Evolutionary conservation across 352 stramenopile genomes (phyloP), one percentile per base, ranked within the genome.

Genomic region (Blastocystis sp.): DNA sequence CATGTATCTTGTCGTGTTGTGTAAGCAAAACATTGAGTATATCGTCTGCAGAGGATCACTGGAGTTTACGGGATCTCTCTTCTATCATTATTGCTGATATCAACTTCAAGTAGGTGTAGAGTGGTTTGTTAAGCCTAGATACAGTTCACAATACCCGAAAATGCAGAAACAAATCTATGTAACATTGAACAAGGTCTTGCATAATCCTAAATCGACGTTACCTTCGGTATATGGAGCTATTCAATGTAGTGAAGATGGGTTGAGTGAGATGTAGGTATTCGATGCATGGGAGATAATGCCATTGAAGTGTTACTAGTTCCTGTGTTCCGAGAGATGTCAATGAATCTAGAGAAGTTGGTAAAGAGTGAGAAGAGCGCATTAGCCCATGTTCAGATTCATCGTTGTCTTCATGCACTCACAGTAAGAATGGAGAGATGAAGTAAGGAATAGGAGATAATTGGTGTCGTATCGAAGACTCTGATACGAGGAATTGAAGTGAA

Each of bases 351-450:
- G 3, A 14, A 19, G 9, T 21, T 80, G n/a, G 16, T 80, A 24
- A 37, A 16, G 69, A 80, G 35, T 12, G 21, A 39, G 69, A 32
- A 80, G 43, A 58, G 35, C 16, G n/a, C 43, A 9, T 24, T 54
- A 12, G 69, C 69, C 46, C 32, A 80, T 16, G 43, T 80, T 49
- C 69, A 80, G 69, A 63, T 61, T 21, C 43, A 63, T 58, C 69
- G 69, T 5, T 80, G 69, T 54, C 37, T 80, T n/a, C 32, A 61
- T 27, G 69, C 69, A 19, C 24, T 80, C 16, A 80, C 32, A 16
- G 69, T 80, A 37, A 29, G 21, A 29, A 21, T 58, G 16, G 12
- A 59, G 21, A 6, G 16, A 4, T 24, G 2, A 32, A 24, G 9
- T 80, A 16, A 61, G 52, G 0, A 27, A 19, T 80, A 80, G 69